Base-by-base conservation (phyloP, 768 basidiomycete genomes). In the Mycena epipterygia region DNA sequence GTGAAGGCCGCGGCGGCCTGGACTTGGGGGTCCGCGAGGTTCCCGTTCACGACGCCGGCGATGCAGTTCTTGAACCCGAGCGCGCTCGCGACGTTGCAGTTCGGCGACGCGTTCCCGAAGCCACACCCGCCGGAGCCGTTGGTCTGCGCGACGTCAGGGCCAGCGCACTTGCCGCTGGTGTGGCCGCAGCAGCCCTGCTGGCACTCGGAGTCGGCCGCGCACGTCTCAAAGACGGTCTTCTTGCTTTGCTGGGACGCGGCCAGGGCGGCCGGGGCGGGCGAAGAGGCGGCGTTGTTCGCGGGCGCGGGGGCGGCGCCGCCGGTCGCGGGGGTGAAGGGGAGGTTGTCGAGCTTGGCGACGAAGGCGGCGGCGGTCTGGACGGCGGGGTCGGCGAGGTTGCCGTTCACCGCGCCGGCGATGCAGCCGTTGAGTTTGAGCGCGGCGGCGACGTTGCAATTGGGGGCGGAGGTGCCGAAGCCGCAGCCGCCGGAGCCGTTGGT, bases 91-190 rank as follows among this genome's bases (percentile, higher is more conserved):
- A 71, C 75, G 61, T 69, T 61, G 74, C 70, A 64, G 72, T 76
- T 76, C 48, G 75, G 71, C 23, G 53, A 23, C 21, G 75, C 55
- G 67, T 64, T 65, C 49, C 75, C 74, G 64, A 63, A 62, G 59
- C 75, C 75, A 59, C 75, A 76, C 23, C 75, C 75, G 29, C 75
- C 75, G 39, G 44, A 41, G 67, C 74, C 75, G 62, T 73, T 72
- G 64, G 66, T 62, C 64, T 74, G 75, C 12, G 75, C 73, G 67
- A 76, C 72, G 67, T 49, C 67, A 42, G 75, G 48, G 48, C 75
- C 75, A 29, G 75, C 75, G 64, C 75, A 76, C 68, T 74, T 74
- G 62, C 75, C 75, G 27, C 49, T 62, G 51, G 44, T 55, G 73
- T 74, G 74, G 32, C 68, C 75, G 60, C 75, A 76, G 75, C 75